phyloP scores from a whole-genome alignment of 768 basidiomycete genomes.

The Candolleomyces eurysporus region DNA sequence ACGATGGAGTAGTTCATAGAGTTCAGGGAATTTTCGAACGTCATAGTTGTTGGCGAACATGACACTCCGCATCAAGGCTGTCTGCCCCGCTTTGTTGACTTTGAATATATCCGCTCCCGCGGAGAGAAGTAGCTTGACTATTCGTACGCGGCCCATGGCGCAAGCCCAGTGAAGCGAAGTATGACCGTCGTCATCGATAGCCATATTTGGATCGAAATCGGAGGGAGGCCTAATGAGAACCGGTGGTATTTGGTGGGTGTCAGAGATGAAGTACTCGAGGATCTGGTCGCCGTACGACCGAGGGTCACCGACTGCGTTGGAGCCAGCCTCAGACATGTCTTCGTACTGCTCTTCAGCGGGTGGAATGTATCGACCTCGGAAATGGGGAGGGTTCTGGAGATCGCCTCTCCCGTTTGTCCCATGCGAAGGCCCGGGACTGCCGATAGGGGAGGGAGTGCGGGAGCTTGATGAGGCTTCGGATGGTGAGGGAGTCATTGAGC shows the following conservation, averaged over 20 bases:
- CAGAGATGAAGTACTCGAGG: constrained; percentile 97
- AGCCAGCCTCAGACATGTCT: constrained; percentile 44
- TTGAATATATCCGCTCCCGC: constrained; percentile 97
- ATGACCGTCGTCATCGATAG: constrained; percentile 97
- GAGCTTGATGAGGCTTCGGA: constrained; percentile 85
- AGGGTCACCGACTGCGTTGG: constrained; percentile 51
- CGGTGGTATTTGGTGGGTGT: constrained; percentile 86
- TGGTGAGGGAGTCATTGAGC: constrained; percentile 87
- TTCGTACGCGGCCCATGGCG: constrained; percentile 96
- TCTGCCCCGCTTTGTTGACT: constrained; percentile 95
- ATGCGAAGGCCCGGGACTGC: constrained; percentile 49
- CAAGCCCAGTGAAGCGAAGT: constrained; percentile 98
- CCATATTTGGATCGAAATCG: constrained; percentile 94
- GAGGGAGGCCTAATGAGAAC: constrained; percentile 84
- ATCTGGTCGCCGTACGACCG: constrained; percentile 93
- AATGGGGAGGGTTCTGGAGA: constrained; percentile 29
- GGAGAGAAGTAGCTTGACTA: constrained; percentile 90
- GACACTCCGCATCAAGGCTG: constrained; percentile 95
- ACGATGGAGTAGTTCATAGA: constrained; percentile 96
- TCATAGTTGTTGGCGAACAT: constrained; percentile 99
- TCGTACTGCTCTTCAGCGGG: constrained; percentile 41
- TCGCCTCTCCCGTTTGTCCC: constrained; percentile 38
- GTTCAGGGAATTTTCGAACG: constrained; percentile 95
- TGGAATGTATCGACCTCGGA: constrained; percentile 49
- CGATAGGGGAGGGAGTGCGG: constrained; percentile 90